Base-by-base conservation (phyloP, 495 filamentous ascomycete genomes). In the Talaromyces nanjingensis region DNA sequence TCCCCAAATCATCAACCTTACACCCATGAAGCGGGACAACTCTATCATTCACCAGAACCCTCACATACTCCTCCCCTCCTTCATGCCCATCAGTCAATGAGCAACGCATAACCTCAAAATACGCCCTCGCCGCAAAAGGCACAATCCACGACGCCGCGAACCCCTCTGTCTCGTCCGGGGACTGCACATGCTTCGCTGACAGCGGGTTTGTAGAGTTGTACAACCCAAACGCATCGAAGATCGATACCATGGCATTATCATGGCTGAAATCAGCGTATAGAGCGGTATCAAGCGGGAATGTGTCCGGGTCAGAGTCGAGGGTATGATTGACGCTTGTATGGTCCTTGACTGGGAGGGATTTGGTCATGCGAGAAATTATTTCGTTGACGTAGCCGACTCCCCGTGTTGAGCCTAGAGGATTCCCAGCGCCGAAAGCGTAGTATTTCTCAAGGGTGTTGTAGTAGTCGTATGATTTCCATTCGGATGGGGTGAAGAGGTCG, bases 231-330 rank as follows among this genome's bases (percentile, higher is more conserved):
- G 91, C 90, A 18, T 82, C 83, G 72, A 89, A 87, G 33, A 92
- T 84, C 18, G 79, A 78, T 14, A 85, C 84, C 84, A 96, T 88
- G 64, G 89, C 86, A 70, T 94, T 96, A 73, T 96, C 92, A 69
- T 96, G 92, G 22, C 86, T 88, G 70, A 96, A 96, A 73, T 96
- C 92, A 0, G 90, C 91, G 65, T 91, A 96, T 4, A 94, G 72
- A 5, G 64, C 74, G 18, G 76, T 72, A 49, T 84, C 79, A 8
- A 94, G 70, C 0, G 92, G 91, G 68, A 96, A 96, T 0, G 87
- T 90, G 11, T 64, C 65, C 2, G 74, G 69, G 45, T 81, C 74
- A 2, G 67, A 72, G 67, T 94, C 89, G 0, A 96, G 79, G 0
- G 91, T 93, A 12, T 71, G 76, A 67, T 96, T 96, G 7, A 85